Evolutionary conservation across 495 filamentous ascomycete species (phyloP), one percentile per base, ranked within the genome.

Genomic region (Barbatosphaeria neglecta): DNA sequence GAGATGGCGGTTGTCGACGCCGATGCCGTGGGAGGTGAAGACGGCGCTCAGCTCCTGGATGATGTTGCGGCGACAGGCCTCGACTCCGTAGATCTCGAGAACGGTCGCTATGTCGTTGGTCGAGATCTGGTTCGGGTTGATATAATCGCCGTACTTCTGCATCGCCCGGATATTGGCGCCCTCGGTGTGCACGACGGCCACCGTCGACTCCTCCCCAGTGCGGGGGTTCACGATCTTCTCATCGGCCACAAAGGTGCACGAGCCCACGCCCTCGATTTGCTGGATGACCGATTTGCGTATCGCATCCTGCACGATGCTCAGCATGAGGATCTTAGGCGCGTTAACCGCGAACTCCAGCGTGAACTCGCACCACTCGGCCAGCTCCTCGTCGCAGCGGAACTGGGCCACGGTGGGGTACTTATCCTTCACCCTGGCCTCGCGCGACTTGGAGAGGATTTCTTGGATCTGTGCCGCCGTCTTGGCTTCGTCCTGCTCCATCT

Each of bases 51-150:
- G 81, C 69, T 99, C 92, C 33, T 75, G 76, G 44, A 97, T 81
- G 53, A 99, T 95, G 45, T 80, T 83, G 44, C 75, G 77, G 4
- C 92, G 85, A 38, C 83, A 84, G 8, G 93, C 93, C 67, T 99
- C 92, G 17, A 99, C 87, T 55, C 92, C 92, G 67, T 96, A 99
- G 35, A 81, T 73, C 18, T 73, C 67, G 22, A 95, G 77, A 68
- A 95, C 86, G 47, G 87, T 78, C 43, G 80, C 77, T 57, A 96
- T 88, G 51, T 92, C 88, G 69, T 99, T 99, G 44, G 92, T 95
- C 67, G 83, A 82, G 57, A 95, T 78, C 11, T 71, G 76, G 65
- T 96, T 81, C 1, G 88, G 84, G 63, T 97, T 83, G 70, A 97
- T 84, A 64, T 83, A 80, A 45, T 88, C 80, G 51, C 83, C 76